Base-by-base conservation (phyloP, 768 basidiomycete species). In the Rhodotorula sphaerocarpa region DNA sequence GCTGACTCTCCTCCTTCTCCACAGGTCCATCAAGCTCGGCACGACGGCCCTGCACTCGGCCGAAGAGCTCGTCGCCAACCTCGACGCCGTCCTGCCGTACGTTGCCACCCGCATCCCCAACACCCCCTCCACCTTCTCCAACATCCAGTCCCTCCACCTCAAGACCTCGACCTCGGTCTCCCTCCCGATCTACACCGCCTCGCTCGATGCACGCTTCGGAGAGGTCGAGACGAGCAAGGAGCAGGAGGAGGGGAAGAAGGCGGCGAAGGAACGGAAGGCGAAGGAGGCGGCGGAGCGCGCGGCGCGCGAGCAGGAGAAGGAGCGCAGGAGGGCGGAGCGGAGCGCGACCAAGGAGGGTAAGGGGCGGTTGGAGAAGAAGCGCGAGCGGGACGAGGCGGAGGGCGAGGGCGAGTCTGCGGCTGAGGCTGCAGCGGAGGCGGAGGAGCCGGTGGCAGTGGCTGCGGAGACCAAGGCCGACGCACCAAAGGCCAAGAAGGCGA, bases 71-170 rank as follows among this genome's bases (percentile, higher is more conserved):
- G 74, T 87, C 42, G 83, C 81, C 9, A 97, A 97, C 76, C 78
- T 96, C 52, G 77, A 83, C 71, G 79, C 79, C 15, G 87, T 88
- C 21, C 78, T 96, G 15, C 91, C 95, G 11, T 81, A 80, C 15
- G 77, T 95, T 56, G 80, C 84, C 36, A 77, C 82, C 59, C 79
- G 80, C 51, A 82, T 96, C 71, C 83, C 72, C n/a, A 46, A 65
- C 83, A 50, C 66, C 60, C 63, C 63, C 12, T 86, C 83, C 50
- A 84, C 83, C 31, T 97, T 92, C 91, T 85, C 86, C 56, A 95
- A 96, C 75, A 79, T 97, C 55, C 89, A 92, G 71, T 85, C 83
- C 60, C 75, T 99, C 25, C 81, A 88, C 67, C 83, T 99, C 77
- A 97, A 97, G 77, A 93, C 90, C 2, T 87, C 83, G 68, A 82